Evolutionary conservation across 257 asterid species (phyloP), one percentile per base, ranked within the genome.

Genomic region (Solanum okadae): DNA sequence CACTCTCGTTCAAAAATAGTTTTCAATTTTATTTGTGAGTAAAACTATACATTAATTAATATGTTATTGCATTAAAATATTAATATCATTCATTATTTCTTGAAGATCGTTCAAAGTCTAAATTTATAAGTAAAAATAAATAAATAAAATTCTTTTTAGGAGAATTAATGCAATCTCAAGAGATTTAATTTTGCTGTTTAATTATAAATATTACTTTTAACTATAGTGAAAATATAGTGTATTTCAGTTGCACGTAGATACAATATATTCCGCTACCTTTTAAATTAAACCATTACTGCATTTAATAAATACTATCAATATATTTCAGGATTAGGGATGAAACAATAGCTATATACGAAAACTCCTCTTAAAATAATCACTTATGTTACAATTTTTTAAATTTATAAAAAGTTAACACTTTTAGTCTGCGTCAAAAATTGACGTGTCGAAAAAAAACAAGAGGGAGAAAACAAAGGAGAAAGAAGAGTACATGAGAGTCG

Each of bases 401-500:
- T 22, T 22, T 22, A 8, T 3, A 22, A 61, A 61, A 22, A 61
- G 2, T 22, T 59, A 22, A 61, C 27, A 22, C 6, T 22, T 61
- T 23, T n/a, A 63, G 1, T 63, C 8, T 63, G 16, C 2, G 71
- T n/a, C 31, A n/a, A 2, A 63, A n/a, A 56, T 23, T 63, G 71
- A 63, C 16, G 71, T 10, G 67, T 59, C 25, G 11, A 56, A 56
- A 56, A 56, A 59, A 65, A 84, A 84, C 15, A 37, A 8, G 65
- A 14, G 40, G 79, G 67, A 85, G 87, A 46, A 27, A 40, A 71
- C 61, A 29, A 49, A 49, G 86, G 70, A 82, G 71, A 25, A 49
- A 82, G 70, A 29, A 49, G 86, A 82, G 71, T 82, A 82, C 71
- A 10, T 29, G 82, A 86, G 91, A 89, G 91, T 86, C 88, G 91